Base-by-base conservation (phyloP, 768 basidiomycete species). In the Mycena sanguinolenta region DNA sequence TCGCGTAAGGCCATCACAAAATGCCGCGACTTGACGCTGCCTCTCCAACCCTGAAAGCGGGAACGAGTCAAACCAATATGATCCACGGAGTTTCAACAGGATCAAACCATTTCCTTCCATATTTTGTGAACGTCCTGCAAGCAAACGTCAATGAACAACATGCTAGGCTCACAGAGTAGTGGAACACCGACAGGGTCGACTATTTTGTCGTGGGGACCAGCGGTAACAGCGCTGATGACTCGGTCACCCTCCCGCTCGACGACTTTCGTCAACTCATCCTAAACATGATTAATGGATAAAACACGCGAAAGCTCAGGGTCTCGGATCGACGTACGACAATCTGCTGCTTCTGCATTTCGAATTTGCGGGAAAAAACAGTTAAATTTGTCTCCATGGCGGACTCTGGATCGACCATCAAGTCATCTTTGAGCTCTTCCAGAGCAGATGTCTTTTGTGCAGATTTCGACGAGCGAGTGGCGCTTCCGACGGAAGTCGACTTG, bases 51-150 rank as follows among this genome's bases (percentile, higher is more conserved):
- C 82, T 82, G 42, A n/a, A 16, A 34, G 32, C 32, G 32, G n/a
- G 32, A 53, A n/a, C 25, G 25, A 38, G n/a, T 25, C 14, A 28
- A 38, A n/a, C 28, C 19, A 34, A 55, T 2, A 61, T 52, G 46
- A 36, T 34, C 7, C 19, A 17, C 54, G 7, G 12, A 25, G 21
- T 17, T 17, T 13, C 23, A 0, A 32, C 16, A n/a, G 58, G n/a
- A 16, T 16, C 58, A 21, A 58, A 82, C 82, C 83, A 83, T 83
- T 32, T 81, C 81, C 71, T 79, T 81, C 83, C 83, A 84, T 21
- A 84, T 76, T 19, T 75, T 73, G 42, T 78, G 78, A 7, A 84
- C 71, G 44, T 83, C 82, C 82, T 83, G 55, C 10, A 32, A 19
- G 50, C 1, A 34, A 30, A 13, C 14, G 1, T 54, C 16, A 9